These are phyloP conservation scores for Wolfiporia cocos DNA, from an alignment of 1,284 basidiomycete genomes.

Conservation along the genomic window DNA sequence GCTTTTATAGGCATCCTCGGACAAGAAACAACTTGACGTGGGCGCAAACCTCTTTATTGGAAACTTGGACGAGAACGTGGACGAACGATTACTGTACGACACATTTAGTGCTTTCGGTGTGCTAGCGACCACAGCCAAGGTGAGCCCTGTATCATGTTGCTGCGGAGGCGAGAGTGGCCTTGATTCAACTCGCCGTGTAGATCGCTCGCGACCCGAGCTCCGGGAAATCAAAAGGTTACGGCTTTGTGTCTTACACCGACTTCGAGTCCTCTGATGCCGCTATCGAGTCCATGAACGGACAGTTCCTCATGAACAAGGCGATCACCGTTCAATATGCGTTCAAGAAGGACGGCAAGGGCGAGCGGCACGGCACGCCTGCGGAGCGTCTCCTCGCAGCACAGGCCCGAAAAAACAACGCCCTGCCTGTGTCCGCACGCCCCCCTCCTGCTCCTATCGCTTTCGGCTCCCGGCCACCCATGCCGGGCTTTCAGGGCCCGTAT, in stretches of 20 bases:
- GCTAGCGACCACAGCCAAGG: conserved; percentile 93
- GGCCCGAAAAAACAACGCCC: conserved; percentile 90
- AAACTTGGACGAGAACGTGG: conserved; percentile 90
- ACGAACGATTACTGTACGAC: conserved; percentile 89
- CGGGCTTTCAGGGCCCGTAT: conserved; percentile 65
- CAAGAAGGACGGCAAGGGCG: conserved; percentile 98
- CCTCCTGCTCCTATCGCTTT: conserved; percentile 66
- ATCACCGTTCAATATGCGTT: conserved; percentile 96
- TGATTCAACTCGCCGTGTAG: conserved; percentile 32
- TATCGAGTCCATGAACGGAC: conserved; percentile 93
- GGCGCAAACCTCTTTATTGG: conserved; percentile 98
- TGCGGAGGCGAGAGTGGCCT: too few relatives aligned
- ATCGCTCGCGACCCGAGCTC: conserved; percentile 84
- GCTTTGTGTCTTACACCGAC: conserved; percentile 94
- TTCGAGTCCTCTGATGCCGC: conserved; percentile 97
- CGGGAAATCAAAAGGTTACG: conserved; percentile 92
- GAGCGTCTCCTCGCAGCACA: conserved; percentile 94
- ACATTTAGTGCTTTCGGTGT: conserved; percentile 94
- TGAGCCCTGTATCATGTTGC: conserved; percentile 31
- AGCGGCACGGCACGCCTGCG: conserved; percentile 92
- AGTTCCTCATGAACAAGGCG: conserved; percentile 97
- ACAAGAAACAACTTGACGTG: conserved; percentile 97
- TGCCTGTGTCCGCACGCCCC: conserved; percentile 67
- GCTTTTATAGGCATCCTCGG: conserved; percentile 73
- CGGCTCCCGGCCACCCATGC: conserved; percentile 53